Percentiles rank a stretch among this genome's conserved stretches.
Evolutionary conservation across 208 protist genomes (phyloP).

Genomic region (Crithidia mellificae): DNA sequence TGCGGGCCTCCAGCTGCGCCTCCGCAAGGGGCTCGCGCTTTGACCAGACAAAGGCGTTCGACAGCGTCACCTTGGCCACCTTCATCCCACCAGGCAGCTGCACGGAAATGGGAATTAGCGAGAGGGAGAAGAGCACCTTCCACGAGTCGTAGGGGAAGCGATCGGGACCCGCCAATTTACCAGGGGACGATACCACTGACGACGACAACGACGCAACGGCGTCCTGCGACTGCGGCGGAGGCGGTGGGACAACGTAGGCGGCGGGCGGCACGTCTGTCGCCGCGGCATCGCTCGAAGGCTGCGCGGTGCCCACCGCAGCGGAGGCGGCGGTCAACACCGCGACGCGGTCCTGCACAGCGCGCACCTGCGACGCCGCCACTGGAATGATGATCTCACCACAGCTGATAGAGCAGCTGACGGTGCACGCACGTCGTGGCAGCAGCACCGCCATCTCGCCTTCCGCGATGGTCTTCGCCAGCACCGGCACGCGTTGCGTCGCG

Average conservation of each 20-base stretch:
- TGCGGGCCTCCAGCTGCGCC: constrained; percentile 43
- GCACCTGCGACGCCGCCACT: constrained; percentile 14
- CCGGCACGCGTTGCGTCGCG: constrained; percentile 21
- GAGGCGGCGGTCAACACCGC: constrained; percentile 27
- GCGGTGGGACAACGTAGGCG: too few relatives aligned
- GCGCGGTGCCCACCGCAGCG: too few relatives aligned
- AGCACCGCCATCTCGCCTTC: constrained; percentile 28
- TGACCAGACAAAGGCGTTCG: constrained; percentile 55
- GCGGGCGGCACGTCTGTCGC: too few relatives aligned
- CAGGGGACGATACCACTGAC: background rate
- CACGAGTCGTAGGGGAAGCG: constrained; percentile 45
- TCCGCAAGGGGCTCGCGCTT: constrained; percentile 33
- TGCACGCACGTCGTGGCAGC: constrained; percentile 29
- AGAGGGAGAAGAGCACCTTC: constrained; percentile 54
- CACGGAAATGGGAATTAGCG: constrained; percentile 52
- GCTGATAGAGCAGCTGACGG: constrained; percentile 29
- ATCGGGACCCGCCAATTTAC: background rate
- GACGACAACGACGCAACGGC: background rate
- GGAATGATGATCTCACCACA: constrained; percentile 38
- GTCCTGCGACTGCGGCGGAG: background rate
- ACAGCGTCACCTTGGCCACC: constrained; percentile 46
- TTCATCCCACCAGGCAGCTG: constrained; percentile 37
- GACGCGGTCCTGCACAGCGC: constrained; percentile 22
- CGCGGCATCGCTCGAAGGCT: too few relatives aligned
- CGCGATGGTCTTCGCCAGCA: constrained; percentile 24